Evolutionary conservation across 768 basidiomycete genomes (phyloP).

Genomic region (Suillus subaureus): DNA sequence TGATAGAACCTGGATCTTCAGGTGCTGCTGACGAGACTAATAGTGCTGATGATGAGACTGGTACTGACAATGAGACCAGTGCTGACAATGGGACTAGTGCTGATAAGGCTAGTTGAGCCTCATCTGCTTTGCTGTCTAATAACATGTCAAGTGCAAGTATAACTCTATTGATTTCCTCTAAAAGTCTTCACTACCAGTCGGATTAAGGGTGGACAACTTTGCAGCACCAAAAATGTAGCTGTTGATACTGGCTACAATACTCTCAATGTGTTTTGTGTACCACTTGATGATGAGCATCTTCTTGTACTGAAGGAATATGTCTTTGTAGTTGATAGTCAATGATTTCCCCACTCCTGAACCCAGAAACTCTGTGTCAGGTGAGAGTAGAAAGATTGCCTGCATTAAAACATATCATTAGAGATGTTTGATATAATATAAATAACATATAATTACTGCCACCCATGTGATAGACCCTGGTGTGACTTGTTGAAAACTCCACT

Average conservation of each 20-base stretch:
- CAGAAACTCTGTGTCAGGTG: not conserved
- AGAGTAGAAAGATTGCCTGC: slow-evolving; percentile 5
- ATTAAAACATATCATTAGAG: not conserved
- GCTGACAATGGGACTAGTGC: not conserved
- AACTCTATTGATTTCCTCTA: not conserved
- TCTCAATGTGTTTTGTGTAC: not conserved
- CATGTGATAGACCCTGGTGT: slow-evolving; percentile 6
- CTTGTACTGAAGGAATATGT: slow-evolving; percentile 5
- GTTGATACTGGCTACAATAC: not conserved
- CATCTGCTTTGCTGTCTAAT: not conserved
- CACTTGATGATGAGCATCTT: not conserved
- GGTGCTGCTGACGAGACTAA: no score
- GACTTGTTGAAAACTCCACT: not conserved
- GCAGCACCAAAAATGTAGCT: not conserved
- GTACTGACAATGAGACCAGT: not conserved
- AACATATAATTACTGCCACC: not conserved
- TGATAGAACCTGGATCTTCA: not conserved
- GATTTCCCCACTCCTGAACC: not conserved
- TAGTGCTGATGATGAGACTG: not conserved
- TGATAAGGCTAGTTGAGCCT: not conserved
- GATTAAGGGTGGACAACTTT: not conserved
- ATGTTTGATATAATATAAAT: not conserved
- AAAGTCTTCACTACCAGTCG: not conserved
- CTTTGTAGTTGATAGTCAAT: slow-evolving; percentile 2
- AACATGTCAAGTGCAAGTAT: not conserved